Evolutionary conservation across 345 rosid species (phyloP), one percentile per base, ranked within the genome.

Genomic region (Lumnitzera racemosa): DNA sequence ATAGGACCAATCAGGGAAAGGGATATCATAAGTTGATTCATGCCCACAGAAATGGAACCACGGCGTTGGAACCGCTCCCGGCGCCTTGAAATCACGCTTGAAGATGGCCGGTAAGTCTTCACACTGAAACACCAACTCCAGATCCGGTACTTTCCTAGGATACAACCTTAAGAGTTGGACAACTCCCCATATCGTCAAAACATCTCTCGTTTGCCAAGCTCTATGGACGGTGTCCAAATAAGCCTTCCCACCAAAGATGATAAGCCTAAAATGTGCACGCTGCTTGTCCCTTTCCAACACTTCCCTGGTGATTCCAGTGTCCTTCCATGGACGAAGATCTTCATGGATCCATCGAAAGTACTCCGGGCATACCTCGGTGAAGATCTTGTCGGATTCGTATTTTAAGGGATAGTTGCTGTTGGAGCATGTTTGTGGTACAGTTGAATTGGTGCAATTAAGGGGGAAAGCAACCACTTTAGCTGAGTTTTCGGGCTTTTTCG

Each of bases 1-100:
- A 14, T 74, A 81, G 7, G 83, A 76, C 83, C 83, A 77, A 57
- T 78, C 83, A 0, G 84, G 80, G 63, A 80, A 72, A 25, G 79
- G 76, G 13, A 72, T 69, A 65, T 78, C 81, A 57, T 67, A 52
- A 25, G 72, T 74, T 62, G 67, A 58, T 52, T 67, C 65, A 46
- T 78, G 71, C 0, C 76, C 74, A 8, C 81, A 72, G 36, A 80
- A 85, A 12, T 83, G 73, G 70, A 85, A 85, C 62, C 82, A 55
- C 3, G 70, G 74, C 1, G 87, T 87, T 2, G 59, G 68, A 53
- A 63, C 47, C 2, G 55, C 53, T 36, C 57, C 55, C 14, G 60
- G 51, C 16, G 16, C 59, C 15, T 0, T 29, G 47, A 63, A 73
- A 36, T 73, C 49, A n/a, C 63, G 43, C 10, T 71, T 58, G 46